Conservation (phyloP, 1,284 basidiomycete genomes). For the Malassezia brasiliensis region DNA sequence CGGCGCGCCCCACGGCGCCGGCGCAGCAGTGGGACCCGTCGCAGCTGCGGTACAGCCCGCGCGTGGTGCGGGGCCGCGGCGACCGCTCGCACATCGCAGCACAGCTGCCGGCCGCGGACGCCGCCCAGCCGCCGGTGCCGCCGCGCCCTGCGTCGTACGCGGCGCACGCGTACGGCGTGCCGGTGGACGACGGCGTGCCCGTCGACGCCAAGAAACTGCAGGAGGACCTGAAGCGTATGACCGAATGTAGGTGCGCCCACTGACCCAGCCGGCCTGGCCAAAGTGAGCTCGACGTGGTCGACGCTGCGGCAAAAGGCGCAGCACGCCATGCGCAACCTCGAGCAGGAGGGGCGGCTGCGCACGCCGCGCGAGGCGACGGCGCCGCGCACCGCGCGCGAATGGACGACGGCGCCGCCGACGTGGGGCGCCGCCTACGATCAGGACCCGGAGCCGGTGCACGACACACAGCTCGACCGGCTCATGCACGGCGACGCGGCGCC, state of each 20-base stretch:
- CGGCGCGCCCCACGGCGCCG: background rate
- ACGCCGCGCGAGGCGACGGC: background rate
- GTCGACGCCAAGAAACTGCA: background rate
- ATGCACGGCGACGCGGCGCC: background rate
- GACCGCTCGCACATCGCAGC: background rate
- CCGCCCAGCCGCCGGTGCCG: background rate
- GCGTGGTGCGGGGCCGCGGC: background rate
- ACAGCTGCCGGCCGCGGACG: background rate
- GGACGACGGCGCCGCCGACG: background rate
- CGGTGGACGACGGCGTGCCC: background rate
- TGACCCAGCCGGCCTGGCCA: conserved; percentile 10
- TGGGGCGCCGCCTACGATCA: conserved; percentile 8
- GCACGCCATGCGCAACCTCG: conserved; percentile 5
- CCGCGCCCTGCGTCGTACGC: background rate
- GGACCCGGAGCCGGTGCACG: conserved; percentile 8
- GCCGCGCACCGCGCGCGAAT: background rate
- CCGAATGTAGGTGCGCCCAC: background rate
- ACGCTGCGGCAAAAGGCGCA: conserved; percentile 11
- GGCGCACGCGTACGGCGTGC: background rate
- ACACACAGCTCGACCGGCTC: conserved; percentile 6
- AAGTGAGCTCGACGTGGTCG: conserved; percentile 6
- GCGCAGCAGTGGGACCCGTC: conserved; percentile 8
- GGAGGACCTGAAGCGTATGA: conserved; percentile 11
- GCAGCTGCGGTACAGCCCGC: conserved; percentile 11
- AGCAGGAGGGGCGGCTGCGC: background rate